These are phyloP conservation scores for Paspalum notatum DNA, from an alignment of 176 grass and related monocot species.

Conservation along the genomic window DNA sequence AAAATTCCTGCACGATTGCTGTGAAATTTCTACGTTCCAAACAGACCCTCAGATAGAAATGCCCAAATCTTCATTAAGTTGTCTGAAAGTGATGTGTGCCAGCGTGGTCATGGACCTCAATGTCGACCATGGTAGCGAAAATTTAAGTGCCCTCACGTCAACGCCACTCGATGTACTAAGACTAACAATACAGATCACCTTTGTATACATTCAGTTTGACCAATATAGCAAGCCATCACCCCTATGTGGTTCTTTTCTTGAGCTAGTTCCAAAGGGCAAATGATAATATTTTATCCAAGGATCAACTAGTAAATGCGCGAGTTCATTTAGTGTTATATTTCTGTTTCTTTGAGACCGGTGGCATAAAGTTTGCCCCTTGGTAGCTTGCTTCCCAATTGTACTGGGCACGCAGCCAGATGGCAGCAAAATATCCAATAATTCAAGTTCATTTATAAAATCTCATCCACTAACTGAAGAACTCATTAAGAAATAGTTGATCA, in stretches of 20 bases:
- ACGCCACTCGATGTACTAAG: conserved; percentile 7
- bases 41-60: neutral
- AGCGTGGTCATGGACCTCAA: conserved; percentile 24
- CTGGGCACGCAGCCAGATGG: no score
- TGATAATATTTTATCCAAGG: neutral
- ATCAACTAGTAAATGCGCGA: neutral
- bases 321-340: no score
- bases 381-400: no score
- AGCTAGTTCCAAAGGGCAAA: neutral
- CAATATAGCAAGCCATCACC: conserved; percentile 40
- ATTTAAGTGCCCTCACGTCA: conserved; percentile 25
- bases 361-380: no score
- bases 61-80: neutral
- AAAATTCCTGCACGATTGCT: no score
- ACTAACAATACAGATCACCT: conserved; percentile 29
- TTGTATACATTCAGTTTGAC: conserved; percentile 30
- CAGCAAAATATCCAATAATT: no score
- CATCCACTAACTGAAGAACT: no score
- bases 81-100: conserved; percentile 29
- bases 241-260: conserved; percentile 11
- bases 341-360: no score
- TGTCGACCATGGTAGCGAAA: conserved; percentile 17
- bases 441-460: no score
- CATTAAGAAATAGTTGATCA: no score
- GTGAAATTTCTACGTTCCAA: no score